Evolutionary conservation across 305 asterid genomes (phyloP), one percentile per base, ranked within the genome.

Genomic region (Solanum hybrid): DNA sequence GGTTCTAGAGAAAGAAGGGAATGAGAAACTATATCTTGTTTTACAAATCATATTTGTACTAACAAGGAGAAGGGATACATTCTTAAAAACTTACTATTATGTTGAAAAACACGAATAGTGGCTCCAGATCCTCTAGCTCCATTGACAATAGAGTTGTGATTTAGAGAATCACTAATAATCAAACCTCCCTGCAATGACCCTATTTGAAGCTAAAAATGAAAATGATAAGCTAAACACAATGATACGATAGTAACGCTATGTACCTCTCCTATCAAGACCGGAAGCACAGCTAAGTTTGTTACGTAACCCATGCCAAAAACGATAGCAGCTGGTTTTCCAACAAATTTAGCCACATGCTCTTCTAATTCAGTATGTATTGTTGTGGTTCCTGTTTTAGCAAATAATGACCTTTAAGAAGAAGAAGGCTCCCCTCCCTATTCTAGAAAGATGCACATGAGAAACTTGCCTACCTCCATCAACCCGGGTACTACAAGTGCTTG

Each of bases 101-200:
- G 99, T 94, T 96, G 99, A 88, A 97, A 97, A 86, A 96, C 98
- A 75, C 97, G 93, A 90, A 97, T 88, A 78, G 98, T 94, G 85
- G 98, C 98, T 88, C 98, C 98, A 87, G 98, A 97, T 78, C 99
- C 99, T 89, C 99, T 95, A 69, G 99, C 98, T 35, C 99, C 98
- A 90, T 96, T 97, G 75, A 96, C 96, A 72, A 96, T 97, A 19
- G 97, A 97, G 93, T 94, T 95, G 89, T 97, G 99, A 93, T 97
- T 97, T 90, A 96, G 90, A 78, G 99, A 97, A 91, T 97, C 98
- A 89, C 99, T 96, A 87, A 97, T 95, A 27, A 97, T 95, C 93
- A 95, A 94, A 86, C 97, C 94, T 90, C 99, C 99, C 98, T 95
- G 94, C 42, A 89, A 89, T 36, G 75, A 87, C 37, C 34, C 73